Evolutionary conservation across 129 eudicot genomes (phyloP), one percentile per base, ranked within the genome.

Genomic region (Tagetes erecta): DNA sequence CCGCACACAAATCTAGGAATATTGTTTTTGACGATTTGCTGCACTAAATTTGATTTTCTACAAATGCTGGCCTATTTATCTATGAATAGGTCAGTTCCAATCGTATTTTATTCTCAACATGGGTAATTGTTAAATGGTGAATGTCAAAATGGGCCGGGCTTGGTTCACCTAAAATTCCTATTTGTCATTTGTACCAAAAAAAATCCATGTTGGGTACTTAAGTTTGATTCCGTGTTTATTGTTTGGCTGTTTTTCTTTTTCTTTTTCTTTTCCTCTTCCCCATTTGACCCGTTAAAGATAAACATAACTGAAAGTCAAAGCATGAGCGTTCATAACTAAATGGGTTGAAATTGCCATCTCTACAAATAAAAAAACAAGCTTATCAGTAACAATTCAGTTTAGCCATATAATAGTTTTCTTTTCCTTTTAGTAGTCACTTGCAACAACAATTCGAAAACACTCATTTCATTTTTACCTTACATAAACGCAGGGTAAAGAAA

Each of bases 401-500:
- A 50, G 56, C 62, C 2, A 2, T 11, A 2, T 12, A 13, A 34
- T 34, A 47, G 2, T 36, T 37, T 35, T 20, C 27, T 20, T 9
- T 3, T 64, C 0, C 50, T 47, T 35, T 35, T 59, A 12, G 62
- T 64, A 47, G 64, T 46, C 33, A 33, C 33, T n/a, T 34, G 34
- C 70, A 45, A n/a, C 34, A 45, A 73, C 41, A 73, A 8, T 7
- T 11, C 30, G 34, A 38, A n/a, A 36, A 30, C 45, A 4, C n/a
- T 14, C 6, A 3, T 72, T 36, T 51, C 39, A 45, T 64, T 36
- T 41, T 7, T 27, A 36, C 56, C 3, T 38, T 64, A 68, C 86
- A 55, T 55, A 14, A 14, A 55, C 35, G 3, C 60, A 95, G 99
- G 99, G 94, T 12, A 74, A 79, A 51, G 67, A 76, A 67, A 88